Evolutionary conservation across 148 eudicot species (phyloP).

Genomic region (Chenopodium quinoa): DNA sequence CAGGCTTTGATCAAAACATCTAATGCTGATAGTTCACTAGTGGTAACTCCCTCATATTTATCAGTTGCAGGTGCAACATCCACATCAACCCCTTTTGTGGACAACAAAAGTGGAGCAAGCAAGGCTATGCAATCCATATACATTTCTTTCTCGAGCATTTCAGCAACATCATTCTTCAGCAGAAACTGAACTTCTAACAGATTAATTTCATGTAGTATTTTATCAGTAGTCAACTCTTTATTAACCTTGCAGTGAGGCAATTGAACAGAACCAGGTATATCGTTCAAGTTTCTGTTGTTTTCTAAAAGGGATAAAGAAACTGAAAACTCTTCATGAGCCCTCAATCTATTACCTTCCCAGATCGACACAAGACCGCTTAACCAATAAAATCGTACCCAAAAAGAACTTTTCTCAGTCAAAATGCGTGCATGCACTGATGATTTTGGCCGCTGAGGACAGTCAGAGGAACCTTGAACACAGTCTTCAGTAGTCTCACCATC

Average conservation of each 20-base stretch:
- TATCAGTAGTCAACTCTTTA: slow-evolving; percentile 59
- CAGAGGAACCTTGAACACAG: slow-evolving; percentile 35
- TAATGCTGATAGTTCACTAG: slow-evolving; percentile 70
- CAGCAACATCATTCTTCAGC: slow-evolving; percentile 58
- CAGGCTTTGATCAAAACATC: slow-evolving; percentile 69
- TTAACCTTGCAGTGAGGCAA: slow-evolving; percentile 74
- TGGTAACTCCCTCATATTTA: slow-evolving; percentile 45
- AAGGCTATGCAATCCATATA: slow-evolving; percentile 58
- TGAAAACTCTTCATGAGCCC: slow-evolving; percentile 75
- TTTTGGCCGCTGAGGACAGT: slow-evolving; percentile 20
- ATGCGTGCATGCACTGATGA: slow-evolving; percentile 33
- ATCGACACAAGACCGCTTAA: slow-evolving; percentile 78
- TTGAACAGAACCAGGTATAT: slow-evolving; percentile 46
- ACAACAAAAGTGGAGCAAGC: slow-evolving; percentile 74
- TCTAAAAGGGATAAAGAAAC: slow-evolving; percentile 58
- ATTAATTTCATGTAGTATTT: slow-evolving; percentile 68
- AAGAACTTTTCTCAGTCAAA: slow-evolving; percentile 51
- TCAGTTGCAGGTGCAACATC: slow-evolving; percentile 41
- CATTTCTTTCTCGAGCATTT: slow-evolving; percentile 68
- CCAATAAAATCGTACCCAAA: slow-evolving; percentile 91
- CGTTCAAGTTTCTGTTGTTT: slow-evolving; percentile 49
- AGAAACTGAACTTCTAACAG: slow-evolving; percentile 71
- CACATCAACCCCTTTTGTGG: slow-evolving; percentile 48
- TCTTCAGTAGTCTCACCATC: slow-evolving; percentile 27
- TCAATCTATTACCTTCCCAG: slow-evolving; percentile 62